phyloP scores from a whole-genome alignment of 2,329 filamentous ascomycete species.

The Phialemoniopsis sp. region DNA sequence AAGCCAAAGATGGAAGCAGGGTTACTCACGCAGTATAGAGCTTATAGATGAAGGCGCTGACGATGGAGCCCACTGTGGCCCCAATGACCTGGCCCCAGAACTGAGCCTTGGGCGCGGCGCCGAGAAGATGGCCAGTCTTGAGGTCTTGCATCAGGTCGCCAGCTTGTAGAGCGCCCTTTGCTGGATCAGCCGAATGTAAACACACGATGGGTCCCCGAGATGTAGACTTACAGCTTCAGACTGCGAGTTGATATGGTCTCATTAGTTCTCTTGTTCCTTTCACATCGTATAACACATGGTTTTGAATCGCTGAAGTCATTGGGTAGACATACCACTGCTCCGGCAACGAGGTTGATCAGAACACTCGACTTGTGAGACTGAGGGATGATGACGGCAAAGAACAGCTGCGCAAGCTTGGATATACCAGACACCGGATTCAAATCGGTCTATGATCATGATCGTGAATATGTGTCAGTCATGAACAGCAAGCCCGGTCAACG shows the following conservation, averaged over 20 bases:
- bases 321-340: slow-evolving; percentile 60
- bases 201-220: neutral
- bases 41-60: slow-evolving; percentile 83
- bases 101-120: slow-evolving; percentile 88
- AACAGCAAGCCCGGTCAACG: too few relatives aligned
- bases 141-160: slow-evolving; percentile 96
- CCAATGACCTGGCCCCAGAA: slow-evolving; percentile 97
- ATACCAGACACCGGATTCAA: slow-evolving; percentile 96
- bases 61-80: slow-evolving; percentile 76
- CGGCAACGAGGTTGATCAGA: slow-evolving; percentile 92
- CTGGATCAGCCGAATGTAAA: neutral
- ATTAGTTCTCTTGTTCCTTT: too few relatives aligned
- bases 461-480: too few relatives aligned
- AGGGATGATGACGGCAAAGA: slow-evolving; percentile 89
- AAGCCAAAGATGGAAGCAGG: slow-evolving; percentile 3
- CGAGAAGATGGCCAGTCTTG: slow-evolving; percentile 90
- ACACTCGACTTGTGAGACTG: slow-evolving; percentile 76
- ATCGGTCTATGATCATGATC: slow-evolving; percentile 54
- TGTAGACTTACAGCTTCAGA: slow-evolving; percentile 18
- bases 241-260: slow-evolving; percentile 2
- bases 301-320: too few relatives aligned
- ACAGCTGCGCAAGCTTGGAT: slow-evolving; percentile 90
- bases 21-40: slow-evolving; percentile 66
- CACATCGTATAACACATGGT: too few relatives aligned
- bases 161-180: slow-evolving; percentile 75